These are phyloP conservation scores for Lagenidium giganteum DNA, from an alignment of 352 stramenopile species.

Conservation along the genomic window DNA sequence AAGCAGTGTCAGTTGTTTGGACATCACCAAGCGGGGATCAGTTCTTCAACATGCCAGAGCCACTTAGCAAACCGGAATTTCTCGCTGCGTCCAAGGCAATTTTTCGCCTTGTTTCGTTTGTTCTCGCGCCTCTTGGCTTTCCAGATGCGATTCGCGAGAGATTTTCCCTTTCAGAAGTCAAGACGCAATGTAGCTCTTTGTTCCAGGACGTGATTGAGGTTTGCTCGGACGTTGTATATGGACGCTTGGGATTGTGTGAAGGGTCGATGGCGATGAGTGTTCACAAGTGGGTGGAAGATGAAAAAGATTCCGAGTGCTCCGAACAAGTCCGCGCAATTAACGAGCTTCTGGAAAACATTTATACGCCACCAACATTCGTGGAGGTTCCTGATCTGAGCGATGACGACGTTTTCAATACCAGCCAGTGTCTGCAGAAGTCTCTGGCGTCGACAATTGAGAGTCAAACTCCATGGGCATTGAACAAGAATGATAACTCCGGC, in stretches of 20 bases:
- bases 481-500: conserved; percentile 18
- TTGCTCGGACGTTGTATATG: conserved; percentile 83
- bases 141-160: conserved; percentile 45
- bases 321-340: conserved; percentile 75
- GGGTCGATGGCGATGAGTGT: conserved; percentile 85
- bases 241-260: conserved; percentile 63
- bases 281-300: conserved; percentile 81
- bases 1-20: too few species aligned
- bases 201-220: conserved; percentile 85
- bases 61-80: conserved; percentile 63
- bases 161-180: conserved; percentile 64
- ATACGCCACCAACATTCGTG: conserved; percentile 57
- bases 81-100: conserved; percentile 61
- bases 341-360: conserved; percentile 59
- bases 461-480: conserved; percentile 63
- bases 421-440: conserved; percentile 32
- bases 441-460: conserved; percentile 38
- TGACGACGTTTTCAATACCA: conserved; percentile 37
- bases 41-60: conserved; percentile 81
- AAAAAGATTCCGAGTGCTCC: conserved; percentile 57
- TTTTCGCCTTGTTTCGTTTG: conserved; percentile 75
- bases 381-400: conserved; percentile 57
- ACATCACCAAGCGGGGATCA: conserved; percentile 32
- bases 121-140: conserved; percentile 77
- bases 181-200: conserved; percentile 62